phyloP scores from a whole-genome alignment of 306 rosid genomes.

The Notholithocarpus densiflorus region DNA sequence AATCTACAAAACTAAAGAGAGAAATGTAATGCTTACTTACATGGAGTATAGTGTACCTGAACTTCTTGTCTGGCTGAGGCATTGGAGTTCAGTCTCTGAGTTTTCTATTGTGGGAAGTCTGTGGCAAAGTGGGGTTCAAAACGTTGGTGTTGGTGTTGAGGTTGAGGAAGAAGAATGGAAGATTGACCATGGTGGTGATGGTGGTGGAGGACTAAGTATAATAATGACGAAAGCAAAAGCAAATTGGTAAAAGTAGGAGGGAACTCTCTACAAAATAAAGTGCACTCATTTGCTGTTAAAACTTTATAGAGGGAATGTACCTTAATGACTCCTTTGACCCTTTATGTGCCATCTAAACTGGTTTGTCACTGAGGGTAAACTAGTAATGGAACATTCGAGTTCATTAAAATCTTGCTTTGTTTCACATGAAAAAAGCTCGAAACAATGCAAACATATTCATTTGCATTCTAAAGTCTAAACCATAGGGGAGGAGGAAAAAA shows the following conservation, averaged over 20 bases:
- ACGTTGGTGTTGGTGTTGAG: slow-evolving; percentile 14
- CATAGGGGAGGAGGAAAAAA: no score
- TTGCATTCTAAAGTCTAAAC: no score
- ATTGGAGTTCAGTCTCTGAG: slow-evolving; percentile 5
- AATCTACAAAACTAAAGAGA: slow-evolving; percentile 15
- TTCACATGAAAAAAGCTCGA: neutral
- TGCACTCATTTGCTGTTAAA: slow-evolving; percentile 36
- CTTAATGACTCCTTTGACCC: slow-evolving; percentile 36
- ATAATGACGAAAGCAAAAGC: slow-evolving; percentile 63
- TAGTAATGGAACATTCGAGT: neutral
- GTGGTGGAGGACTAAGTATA: slow-evolving; percentile 55
- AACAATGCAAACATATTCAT: no score
- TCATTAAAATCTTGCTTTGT: neutral
- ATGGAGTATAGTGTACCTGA: slow-evolving; percentile 27
- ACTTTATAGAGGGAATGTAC: slow-evolving; percentile 42
- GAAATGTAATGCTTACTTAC: slow-evolving; percentile 30
- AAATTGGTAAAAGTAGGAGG: slow-evolving; percentile 62
- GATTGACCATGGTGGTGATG: slow-evolving; percentile 10
- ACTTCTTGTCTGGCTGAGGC: slow-evolving; percentile 24
- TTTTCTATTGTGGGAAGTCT: slow-evolving; percentile 3
- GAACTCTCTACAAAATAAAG: slow-evolving; percentile 86
- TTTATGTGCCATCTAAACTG: slow-evolving; percentile 16
- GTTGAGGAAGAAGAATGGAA: slow-evolving; percentile 6
- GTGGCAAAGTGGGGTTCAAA: slow-evolving; percentile 29
- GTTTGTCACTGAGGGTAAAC: slow-evolving; percentile 4